Evolutionary conservation across 2,329 filamentous ascomycete species (phyloP).

Genomic region (Apiospora koreana): DNA sequence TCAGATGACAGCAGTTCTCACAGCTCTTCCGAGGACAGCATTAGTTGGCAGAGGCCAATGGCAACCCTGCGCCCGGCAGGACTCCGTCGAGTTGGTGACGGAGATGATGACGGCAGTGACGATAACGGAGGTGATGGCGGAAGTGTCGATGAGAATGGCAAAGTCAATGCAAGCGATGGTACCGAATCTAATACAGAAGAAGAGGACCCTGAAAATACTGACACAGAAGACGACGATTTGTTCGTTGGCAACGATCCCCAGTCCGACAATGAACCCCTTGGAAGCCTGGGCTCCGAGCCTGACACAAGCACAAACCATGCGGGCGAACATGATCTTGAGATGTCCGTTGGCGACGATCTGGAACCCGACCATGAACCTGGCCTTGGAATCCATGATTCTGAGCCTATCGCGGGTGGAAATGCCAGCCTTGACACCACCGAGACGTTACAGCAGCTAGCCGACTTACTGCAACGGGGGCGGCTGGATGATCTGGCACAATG

Average conservation of each 20-base stretch:
- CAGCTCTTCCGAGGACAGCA: not conserved
- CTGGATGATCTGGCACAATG: not conserved
- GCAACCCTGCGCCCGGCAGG: not conserved
- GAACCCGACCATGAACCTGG: not conserved
- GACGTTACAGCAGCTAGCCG: not conserved
- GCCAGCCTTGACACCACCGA: too few relatives aligned
- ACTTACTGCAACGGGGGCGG: not conserved
- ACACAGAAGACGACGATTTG: not conserved
- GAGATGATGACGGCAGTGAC: not conserved
- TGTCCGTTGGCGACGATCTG: not conserved
- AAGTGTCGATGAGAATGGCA: not conserved
- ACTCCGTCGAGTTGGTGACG: too few relatives aligned
- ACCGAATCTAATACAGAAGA: not conserved
- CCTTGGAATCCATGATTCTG: not conserved
- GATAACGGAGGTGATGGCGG: not conserved
- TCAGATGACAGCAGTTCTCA: not conserved
- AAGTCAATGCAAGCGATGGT: not conserved
- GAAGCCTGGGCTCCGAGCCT: not conserved
- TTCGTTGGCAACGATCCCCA: not conserved
- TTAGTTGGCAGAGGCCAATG: not conserved
- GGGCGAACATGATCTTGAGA: not conserved
- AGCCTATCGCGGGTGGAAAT: too few relatives aligned
- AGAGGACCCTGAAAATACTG: not conserved
- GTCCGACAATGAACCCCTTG: not conserved
- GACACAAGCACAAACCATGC: not conserved